phyloP scores from a whole-genome alignment of 495 filamentous ascomycete genomes.

The Cudoniella acicularis region DNA sequence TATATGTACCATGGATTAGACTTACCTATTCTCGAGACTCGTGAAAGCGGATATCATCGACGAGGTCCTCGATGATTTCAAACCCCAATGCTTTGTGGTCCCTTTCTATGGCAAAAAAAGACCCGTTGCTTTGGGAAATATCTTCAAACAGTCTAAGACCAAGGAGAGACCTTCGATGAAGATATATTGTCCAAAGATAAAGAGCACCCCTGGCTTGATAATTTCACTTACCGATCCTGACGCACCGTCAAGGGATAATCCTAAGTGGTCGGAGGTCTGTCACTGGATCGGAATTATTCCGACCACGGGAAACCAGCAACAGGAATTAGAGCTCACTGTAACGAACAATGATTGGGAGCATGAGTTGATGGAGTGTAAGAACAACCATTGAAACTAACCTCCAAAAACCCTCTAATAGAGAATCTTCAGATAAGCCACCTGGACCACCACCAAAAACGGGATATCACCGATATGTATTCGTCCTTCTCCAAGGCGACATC shows the following conservation, averaged over 20 bases:
- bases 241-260: constrained; percentile 60
- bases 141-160: constrained; percentile 46
- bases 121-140: constrained; percentile 57
- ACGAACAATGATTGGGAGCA: neutral
- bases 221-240: constrained; percentile 65
- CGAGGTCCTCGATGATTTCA: constrained; percentile 62
- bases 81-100: constrained; percentile 47
- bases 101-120: constrained; percentile 46
- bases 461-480: constrained; percentile 66
- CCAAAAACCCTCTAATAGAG: neutral
- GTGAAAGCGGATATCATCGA: constrained; percentile 57
- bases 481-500: constrained; percentile 46
- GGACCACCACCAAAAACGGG: constrained; percentile 61
- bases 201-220: constrained; percentile 20
- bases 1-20: neutral
- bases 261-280: constrained; percentile 67
- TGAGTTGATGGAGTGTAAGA: constrained; percentile 19
- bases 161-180: constrained; percentile 47
- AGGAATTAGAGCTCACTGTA: too few relatives aligned
- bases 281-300: constrained; percentile 62
- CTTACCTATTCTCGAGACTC: constrained; percentile 35
- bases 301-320: too few relatives aligned
- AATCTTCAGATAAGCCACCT: constrained; percentile 43
- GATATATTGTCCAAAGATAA: constrained; percentile 25
- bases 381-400: neutral